Percentiles rank a stretch among this genome's conserved stretches.
phyloP scores from a whole-genome alignment of 2,329 filamentous ascomycete genomes.

The Fusarium transvaalense region DNA sequence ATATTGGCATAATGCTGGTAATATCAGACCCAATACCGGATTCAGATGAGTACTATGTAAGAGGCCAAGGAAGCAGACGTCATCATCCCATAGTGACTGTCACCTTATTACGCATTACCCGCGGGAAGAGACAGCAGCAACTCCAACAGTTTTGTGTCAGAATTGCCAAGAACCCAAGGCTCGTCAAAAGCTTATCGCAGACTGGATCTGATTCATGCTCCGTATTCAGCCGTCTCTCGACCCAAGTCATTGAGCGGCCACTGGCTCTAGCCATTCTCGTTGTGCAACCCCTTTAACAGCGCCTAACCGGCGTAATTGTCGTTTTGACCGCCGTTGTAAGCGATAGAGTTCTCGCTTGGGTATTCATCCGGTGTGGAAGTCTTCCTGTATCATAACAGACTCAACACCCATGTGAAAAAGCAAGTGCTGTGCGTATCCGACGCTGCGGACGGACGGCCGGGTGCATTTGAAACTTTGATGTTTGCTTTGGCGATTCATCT shows the following conservation, averaged over 20 bases:
- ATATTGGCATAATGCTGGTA: constrained; percentile 34
- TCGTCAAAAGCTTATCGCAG: constrained; percentile 25
- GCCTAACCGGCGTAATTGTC: neutral
- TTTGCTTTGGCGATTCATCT: constrained; percentile 36
- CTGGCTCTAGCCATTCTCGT: constrained; percentile 7
- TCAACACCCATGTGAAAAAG: constrained; percentile 26
- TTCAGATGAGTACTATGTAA: neutral
- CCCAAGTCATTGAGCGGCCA: neutral
- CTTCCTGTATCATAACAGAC: constrained; percentile 10
- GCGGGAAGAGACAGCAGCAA: constrained; percentile 1
- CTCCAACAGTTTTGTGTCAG: constrained; percentile 1
- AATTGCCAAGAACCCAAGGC: constrained; percentile 17
- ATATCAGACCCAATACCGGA: neutral
- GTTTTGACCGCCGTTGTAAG: constrained; percentile 1
- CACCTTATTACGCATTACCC: constrained; percentile 13
- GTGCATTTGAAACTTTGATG: constrained; percentile 35
- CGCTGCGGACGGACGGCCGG: constrained; percentile 17
- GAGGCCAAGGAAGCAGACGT: constrained; percentile 17
- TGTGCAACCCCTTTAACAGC: neutral
- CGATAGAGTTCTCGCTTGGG: constrained; percentile 18
- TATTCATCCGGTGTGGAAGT: constrained; percentile 14
- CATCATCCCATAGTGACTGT: constrained; percentile 10
- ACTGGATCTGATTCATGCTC: constrained; percentile 9
- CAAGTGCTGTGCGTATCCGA: constrained; percentile 11
- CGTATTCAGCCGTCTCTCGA: constrained; percentile 7